phyloP scores from a whole-genome alignment of 345 rosid genomes.

The Euphorbia peplus region DNA sequence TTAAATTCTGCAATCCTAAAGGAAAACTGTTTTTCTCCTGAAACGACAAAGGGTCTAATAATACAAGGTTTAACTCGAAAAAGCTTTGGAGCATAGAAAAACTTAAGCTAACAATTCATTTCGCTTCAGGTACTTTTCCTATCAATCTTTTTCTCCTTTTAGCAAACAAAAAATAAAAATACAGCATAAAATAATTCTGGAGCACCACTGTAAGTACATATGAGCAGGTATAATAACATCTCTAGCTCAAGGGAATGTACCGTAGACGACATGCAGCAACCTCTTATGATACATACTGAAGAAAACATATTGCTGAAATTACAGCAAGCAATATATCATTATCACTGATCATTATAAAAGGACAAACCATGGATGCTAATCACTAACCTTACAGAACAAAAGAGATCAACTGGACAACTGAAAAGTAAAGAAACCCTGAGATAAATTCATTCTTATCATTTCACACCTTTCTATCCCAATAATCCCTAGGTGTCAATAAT shows the following conservation, averaged over 20 bases:
- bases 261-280: background rate
- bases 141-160: background rate
- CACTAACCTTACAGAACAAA: conserved; percentile 1
- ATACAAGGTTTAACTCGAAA: background rate
- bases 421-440: conserved; percentile 4
- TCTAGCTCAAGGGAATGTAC: background rate
- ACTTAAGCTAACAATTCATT: background rate
- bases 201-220: background rate
- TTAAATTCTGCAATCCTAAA: background rate
- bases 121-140: background rate
- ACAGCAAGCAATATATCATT: background rate
- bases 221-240: background rate
- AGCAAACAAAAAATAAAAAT: background rate
- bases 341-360: background rate
- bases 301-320: too few relatives aligned
- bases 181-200: background rate
- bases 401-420: conserved; percentile 9
- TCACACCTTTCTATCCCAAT: background rate
- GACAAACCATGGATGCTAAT: background rate
- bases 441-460: background rate
- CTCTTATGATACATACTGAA: background rate
- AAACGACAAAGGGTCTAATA: background rate
- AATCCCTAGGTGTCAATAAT: conserved; percentile 5
- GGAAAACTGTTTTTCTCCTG: background rate
- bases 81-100: background rate